Evolutionary conservation across 768 basidiomycete species (phyloP).

Genomic region (Mycena indigotica): DNA sequence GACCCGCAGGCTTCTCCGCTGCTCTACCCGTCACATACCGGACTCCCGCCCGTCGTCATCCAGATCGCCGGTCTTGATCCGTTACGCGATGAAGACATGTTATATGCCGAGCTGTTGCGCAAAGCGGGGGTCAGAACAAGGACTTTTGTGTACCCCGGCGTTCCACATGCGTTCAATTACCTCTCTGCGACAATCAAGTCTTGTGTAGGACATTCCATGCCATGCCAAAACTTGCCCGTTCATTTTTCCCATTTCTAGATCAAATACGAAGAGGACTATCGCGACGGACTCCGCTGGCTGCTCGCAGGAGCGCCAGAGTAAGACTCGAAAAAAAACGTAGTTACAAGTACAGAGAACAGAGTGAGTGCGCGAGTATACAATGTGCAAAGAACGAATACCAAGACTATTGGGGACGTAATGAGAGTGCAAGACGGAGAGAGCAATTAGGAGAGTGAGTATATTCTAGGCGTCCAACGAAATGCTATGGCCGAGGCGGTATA

Average conservation of each 20-base stretch:
- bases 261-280: slow-evolving; percentile 10
- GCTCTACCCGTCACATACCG: slow-evolving; percentile 13
- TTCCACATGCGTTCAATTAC: slow-evolving; percentile 18
- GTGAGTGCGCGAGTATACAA: background rate
- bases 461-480: too few relatives aligned
- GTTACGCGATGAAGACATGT: slow-evolving; percentile 14
- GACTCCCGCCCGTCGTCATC: slow-evolving; percentile 13
- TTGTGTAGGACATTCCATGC: background rate
- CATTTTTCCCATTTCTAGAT: background rate
- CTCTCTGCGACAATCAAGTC: slow-evolving; percentile 1
- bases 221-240: background rate
- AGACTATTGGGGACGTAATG: background rate
- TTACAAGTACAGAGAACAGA: background rate
- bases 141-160: slow-evolving; percentile 11
- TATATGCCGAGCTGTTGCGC: slow-evolving; percentile 8
- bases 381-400: background rate
- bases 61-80: slow-evolving; percentile 18
- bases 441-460: background rate
- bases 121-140: slow-evolving; percentile 15
- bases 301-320: slow-evolving; percentile 9
- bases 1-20: slow-evolving; percentile 19
- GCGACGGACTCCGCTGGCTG: slow-evolving; percentile 12
- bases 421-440: background rate
- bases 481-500: slow-evolving; percentile 37
- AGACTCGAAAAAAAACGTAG: background rate